These are phyloP conservation scores for Vitis vinifera DNA, from an alignment of 164 flowering plant species.

Conservation along the genomic window ASM3070453v1 NC_081823.1:7351001-7351500, in stretches of 20 bases:
- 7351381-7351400: no score
- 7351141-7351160: constrained; percentile 62
- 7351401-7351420: no score
- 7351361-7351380: no score
- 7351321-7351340: not conserved
- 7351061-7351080: constrained; percentile 55
- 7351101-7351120: constrained; percentile 57
- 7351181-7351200: constrained; percentile 79
- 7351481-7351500: no score
- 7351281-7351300: constrained; percentile 59
- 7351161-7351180: constrained; percentile 74
- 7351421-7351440: no score
- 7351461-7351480: no score
- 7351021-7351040: constrained; percentile 24
- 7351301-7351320: constrained; percentile 5
- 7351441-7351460: no score
- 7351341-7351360: not conserved
- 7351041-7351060: constrained; percentile 89
- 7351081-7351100: constrained; percentile 73
- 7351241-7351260: constrained; percentile 79
- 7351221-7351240: constrained; percentile 93
- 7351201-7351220: constrained; percentile 85
- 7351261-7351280: constrained; percentile 80
- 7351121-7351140: constrained; percentile 43
- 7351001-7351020: no score